Evolutionary conservation across 306 rosid genomes (phyloP).

Genomic region (Fragaria iinumae): DNA sequence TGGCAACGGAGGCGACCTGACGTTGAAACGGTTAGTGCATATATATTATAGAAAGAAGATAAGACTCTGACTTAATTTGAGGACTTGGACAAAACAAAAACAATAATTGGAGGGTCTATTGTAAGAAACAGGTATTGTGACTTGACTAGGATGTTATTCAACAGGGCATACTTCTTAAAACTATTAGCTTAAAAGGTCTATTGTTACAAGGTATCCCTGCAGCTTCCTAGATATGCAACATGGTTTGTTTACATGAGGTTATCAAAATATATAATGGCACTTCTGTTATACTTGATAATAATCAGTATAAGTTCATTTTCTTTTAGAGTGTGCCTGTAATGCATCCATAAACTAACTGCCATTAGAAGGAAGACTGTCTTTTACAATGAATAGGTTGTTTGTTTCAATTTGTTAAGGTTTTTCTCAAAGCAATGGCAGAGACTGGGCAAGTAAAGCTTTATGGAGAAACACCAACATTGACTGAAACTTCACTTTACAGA

Average conservation of each 20-base stretch:
- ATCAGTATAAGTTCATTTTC: neutral
- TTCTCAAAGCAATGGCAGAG: conserved; percentile 97
- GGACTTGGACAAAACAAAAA: neutral
- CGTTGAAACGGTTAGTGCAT: conserved; percentile 79
- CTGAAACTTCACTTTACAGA: conserved; percentile 90
- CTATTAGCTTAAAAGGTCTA: neutral
- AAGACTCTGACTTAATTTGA: neutral
- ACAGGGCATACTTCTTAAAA: neutral
- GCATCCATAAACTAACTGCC: neutral
- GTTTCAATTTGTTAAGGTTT: conserved; percentile 56
- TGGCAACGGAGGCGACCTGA: conserved; percentile 98
- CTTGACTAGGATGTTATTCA: neutral
- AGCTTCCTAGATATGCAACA: neutral
- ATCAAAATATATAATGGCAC: neutral
- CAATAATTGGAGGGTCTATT: neutral
- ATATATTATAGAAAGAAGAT: neutral
- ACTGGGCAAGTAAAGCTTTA: conserved; percentile 85
- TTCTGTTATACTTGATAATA: neutral
- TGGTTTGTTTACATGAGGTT: conserved; percentile 12
- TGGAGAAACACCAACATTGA: conserved; percentile 79
- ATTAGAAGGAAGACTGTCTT: conserved; percentile 6
- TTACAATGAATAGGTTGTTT: conserved; percentile 14
- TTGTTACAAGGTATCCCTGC: conserved; percentile 13
- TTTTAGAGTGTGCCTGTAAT: neutral
- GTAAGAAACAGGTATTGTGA: neutral